Percentiles rank a stretch among this genome's conserved stretches.
Evolutionary conservation across 2,329 filamentous ascomycete species (phyloP).

Genomic region (Diaporthe humulicola): DNA sequence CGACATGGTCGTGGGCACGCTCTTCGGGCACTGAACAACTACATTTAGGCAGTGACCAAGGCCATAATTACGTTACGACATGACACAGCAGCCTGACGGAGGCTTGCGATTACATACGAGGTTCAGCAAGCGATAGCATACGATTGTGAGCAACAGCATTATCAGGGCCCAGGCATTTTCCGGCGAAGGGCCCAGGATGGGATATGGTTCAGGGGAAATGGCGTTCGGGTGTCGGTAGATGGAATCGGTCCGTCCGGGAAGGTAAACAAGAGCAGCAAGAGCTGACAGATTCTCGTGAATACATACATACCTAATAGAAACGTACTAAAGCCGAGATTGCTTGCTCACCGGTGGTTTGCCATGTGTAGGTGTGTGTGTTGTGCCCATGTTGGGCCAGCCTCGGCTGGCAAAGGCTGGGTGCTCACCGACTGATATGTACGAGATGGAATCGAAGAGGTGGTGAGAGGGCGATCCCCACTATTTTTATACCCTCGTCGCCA

Average conservation of each 20-base stretch:
- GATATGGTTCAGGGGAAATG: not conserved
- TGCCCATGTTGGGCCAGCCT: not conserved
- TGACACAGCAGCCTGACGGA: not conserved
- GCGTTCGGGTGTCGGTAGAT: slow-evolving; percentile 21
- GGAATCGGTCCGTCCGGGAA: slow-evolving; percentile 12
- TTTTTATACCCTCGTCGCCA: slow-evolving; percentile 29
- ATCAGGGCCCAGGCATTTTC: slow-evolving; percentile 7
- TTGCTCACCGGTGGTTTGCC: slow-evolving; percentile 12
- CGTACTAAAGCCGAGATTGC: slow-evolving; percentile 2
- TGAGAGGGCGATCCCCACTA: slow-evolving; percentile 29
- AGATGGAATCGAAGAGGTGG: slow-evolving; percentile 24
- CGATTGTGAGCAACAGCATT: slow-evolving; percentile 10
- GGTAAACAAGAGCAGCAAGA: slow-evolving; percentile 8
- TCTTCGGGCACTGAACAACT: slow-evolving; percentile 52
- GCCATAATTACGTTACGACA: slow-evolving; percentile 11
- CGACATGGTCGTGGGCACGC: slow-evolving; percentile 59
- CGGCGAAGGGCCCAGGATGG: not conserved
- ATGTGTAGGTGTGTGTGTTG: not conserved
- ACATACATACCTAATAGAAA: slow-evolving; percentile 19
- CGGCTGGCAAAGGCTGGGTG: slow-evolving; percentile 16
- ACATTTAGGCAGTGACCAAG: not conserved
- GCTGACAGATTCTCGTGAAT: slow-evolving; percentile 10
- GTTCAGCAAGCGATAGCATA: not conserved
- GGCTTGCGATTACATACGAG: not conserved
- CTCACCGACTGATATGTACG: slow-evolving; percentile 29